Conservation (phyloP, 176 grass and related monocot species). For the Oryza coarctata region DNA sequence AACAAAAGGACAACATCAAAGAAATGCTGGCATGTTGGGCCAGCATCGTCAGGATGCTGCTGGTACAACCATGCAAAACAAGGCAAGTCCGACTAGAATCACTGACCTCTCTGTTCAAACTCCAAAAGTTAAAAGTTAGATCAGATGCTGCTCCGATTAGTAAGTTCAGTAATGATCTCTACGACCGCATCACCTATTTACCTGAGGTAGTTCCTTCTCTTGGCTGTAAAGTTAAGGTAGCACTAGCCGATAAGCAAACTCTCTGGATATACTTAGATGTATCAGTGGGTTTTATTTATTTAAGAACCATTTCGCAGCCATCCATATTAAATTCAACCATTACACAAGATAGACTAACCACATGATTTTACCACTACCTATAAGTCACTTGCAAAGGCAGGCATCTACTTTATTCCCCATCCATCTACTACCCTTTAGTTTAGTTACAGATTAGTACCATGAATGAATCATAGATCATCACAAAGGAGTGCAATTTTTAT, state of each 20-base stretch:
- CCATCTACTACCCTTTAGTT: conserved; percentile 12
- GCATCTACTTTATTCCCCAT: conserved; percentile 28
- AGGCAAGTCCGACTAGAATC: not conserved
- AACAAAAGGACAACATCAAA: not conserved
- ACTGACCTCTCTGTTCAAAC: not conserved
- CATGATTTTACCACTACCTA: conserved; percentile 12
- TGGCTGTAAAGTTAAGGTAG: not conserved
- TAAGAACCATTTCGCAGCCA: not conserved
- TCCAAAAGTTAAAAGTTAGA: not conserved
- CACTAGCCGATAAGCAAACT: not conserved
- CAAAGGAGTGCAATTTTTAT: conserved; percentile 24
- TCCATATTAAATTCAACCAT: not conserved
- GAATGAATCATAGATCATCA: conserved; percentile 17
- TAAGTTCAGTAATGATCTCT: not conserved
- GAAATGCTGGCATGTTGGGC: not conserved
- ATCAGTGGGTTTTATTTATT: no score
- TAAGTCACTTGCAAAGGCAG: conserved; percentile 26
- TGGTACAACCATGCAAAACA: not conserved
- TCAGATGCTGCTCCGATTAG: not conserved
- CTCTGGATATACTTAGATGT: not conserved
- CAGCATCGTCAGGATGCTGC: not conserved
- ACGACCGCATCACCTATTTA: not conserved
- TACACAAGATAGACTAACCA: not conserved
- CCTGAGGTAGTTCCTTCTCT: not conserved
- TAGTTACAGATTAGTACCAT: not conserved